These are phyloP conservation scores for Luzula sylvatica DNA, from an alignment of 176 grass and related monocot species.

Conservation along the genomic window DNA sequence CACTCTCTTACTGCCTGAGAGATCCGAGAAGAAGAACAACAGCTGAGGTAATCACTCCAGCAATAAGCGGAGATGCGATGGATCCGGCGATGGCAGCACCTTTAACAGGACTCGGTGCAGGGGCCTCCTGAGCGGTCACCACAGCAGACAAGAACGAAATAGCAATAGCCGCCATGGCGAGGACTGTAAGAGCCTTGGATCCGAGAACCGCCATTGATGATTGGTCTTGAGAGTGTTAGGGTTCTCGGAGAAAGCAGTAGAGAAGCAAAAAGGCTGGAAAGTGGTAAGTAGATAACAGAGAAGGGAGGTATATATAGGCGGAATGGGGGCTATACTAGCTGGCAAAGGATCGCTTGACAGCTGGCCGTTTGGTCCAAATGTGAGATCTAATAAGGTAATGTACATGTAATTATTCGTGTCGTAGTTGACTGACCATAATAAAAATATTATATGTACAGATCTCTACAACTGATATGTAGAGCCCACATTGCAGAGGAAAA, in stretches of 20 bases:
- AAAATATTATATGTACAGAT: not conserved
- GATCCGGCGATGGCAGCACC: conserved; percentile 22
- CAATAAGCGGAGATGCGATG: conserved; percentile 20
- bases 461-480: not conserved
- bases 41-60: conserved; percentile 35
- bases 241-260: not conserved
- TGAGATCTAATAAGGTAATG: not conserved
- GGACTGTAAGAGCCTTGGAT: conserved; percentile 29
- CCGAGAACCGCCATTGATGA: conserved; percentile 24
- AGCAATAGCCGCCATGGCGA: conserved; percentile 22
- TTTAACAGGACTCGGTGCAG: conserved; percentile 30
- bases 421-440: not conserved
- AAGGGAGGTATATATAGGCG: conserved; percentile 14
- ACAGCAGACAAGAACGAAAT: conserved; percentile 15
- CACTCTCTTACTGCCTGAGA: conserved; percentile 32
- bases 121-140: conserved; percentile 27
- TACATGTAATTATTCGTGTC: not conserved
- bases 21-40: conserved; percentile 38
- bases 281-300: not conserved
- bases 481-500: not conserved
- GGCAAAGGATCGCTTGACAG: conserved; percentile 8
- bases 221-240: conserved; percentile 5
- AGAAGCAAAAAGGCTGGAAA: not conserved
- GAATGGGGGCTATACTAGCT: conserved; percentile 14
- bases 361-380: not conserved